Conservation (phyloP, 2,329 filamentous ascomycete genomes). For the Aspergillus niger region DNA sequence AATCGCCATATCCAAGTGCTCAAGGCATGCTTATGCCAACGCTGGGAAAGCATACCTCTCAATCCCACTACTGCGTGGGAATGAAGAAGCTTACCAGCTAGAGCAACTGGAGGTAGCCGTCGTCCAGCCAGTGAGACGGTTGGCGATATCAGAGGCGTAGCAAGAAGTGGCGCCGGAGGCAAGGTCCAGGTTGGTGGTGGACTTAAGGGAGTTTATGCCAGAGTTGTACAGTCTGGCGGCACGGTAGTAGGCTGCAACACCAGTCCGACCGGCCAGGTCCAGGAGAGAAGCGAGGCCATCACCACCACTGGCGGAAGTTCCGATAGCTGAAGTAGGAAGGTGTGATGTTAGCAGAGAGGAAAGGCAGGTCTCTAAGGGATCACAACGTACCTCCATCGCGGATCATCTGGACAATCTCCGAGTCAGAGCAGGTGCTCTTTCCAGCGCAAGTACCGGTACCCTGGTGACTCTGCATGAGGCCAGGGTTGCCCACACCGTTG, state of each 20-base stretch:
- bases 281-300: constrained; percentile 38
- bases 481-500: constrained; percentile 47
- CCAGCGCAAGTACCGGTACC: constrained; percentile 39
- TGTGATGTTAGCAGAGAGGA: neutral
- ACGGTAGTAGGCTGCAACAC: constrained; percentile 31
- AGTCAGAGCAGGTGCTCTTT: constrained; percentile 28
- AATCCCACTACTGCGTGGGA: neutral
- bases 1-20: too few relatives aligned
- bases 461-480: constrained; percentile 38
- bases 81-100: too few relatives aligned
- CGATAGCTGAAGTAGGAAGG: constrained; percentile 21
- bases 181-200: constrained; percentile 33
- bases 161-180: constrained; percentile 27
- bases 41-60: neutral
- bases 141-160: constrained; percentile 32
- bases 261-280: constrained; percentile 27
- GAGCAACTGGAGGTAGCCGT: constrained; percentile 19
- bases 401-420: constrained; percentile 42
- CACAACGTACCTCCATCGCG: constrained; percentile 32
- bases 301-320: constrained; percentile 34
- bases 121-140: constrained; percentile 32
- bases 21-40: neutral
- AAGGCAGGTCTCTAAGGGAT: too few relatives aligned
- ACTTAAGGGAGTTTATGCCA: constrained; percentile 31
- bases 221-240: constrained; percentile 48